Evolutionary conservation across 257 asterid species (phyloP).

Genomic region (Fraxinus pennsylvanica): DNA sequence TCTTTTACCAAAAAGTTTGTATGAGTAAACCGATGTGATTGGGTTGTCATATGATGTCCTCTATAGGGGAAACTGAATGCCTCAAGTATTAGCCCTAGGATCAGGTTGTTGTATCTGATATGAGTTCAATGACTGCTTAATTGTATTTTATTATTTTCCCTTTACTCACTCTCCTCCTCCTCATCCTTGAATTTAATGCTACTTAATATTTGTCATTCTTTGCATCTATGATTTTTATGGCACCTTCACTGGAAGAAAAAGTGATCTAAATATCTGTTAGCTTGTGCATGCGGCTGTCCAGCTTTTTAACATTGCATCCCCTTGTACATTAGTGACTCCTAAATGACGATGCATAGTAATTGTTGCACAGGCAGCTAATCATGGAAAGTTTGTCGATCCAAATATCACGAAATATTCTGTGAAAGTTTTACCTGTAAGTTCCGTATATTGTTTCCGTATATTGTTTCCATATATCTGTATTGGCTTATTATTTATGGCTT

Average conservation of each 20-base stretch:
- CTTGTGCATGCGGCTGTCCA: background rate
- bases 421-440: constrained; percentile 83
- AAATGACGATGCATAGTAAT: constrained; percentile 6
- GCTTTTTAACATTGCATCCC: background rate
- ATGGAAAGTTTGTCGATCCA: constrained; percentile 68
- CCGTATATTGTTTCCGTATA: constrained; percentile 3
- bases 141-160: background rate
- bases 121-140: background rate
- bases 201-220: background rate
- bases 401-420: constrained; percentile 71
- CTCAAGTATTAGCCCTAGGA: no score
- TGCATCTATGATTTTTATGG: background rate
- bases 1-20: background rate
- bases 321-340: background rate
- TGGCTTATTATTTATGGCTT: background rate
- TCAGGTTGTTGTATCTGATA: background rate
- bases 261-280: background rate
- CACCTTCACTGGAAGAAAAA: background rate
- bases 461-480: background rate
- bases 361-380: constrained; percentile 59
- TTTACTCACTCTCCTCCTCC: background rate
- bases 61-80: background rate
- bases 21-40: no score
- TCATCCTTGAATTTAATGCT: background rate
- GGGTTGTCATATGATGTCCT: background rate